phyloP scores from a whole-genome alignment of 2,329 filamentous ascomycete species.

The Pseudocercospora fijiensis region DNA sequence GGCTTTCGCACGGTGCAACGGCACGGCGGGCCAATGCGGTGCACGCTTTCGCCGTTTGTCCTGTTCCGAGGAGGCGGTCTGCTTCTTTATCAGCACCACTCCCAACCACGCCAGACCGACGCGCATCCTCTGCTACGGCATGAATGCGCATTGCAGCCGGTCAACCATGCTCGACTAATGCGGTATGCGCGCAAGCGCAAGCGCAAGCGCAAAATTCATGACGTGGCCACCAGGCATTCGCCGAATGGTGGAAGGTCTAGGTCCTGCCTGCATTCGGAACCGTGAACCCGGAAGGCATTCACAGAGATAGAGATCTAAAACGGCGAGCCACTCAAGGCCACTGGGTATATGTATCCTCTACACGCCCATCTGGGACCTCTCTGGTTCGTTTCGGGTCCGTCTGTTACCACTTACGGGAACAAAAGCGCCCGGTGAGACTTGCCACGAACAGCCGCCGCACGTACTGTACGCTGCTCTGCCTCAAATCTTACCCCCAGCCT shows the following conservation, averaged over 20 bases:
- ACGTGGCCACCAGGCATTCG: slow-evolving; percentile 5
- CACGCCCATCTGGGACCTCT: not conserved
- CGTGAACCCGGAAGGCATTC: not conserved
- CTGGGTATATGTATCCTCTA: not conserved
- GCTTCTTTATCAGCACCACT: not conserved
- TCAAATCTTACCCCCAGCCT: slow-evolving; percentile 15
- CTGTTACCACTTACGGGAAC: not conserved
- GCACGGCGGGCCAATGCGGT: not conserved
- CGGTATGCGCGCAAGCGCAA: not conserved
- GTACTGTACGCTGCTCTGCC: not conserved
- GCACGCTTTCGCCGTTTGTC: not conserved
- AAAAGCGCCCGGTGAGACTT: not conserved
- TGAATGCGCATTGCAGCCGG: not conserved
- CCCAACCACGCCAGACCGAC: not conserved
- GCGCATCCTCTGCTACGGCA: not conserved
- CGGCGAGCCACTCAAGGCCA: not conserved
- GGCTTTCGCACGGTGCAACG: not conserved
- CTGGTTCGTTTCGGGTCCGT: not conserved
- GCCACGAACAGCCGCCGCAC: not conserved
- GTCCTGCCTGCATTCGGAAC: not conserved
- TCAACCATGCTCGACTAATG: not conserved
- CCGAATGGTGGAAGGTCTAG: not conserved
- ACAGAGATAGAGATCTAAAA: not conserved
- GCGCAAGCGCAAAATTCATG: not conserved
- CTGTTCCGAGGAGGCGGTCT: not conserved